Evolutionary conservation across 352 stramenopile genomes (phyloP).

Genomic region (Globisporangium radiosum): DNA sequence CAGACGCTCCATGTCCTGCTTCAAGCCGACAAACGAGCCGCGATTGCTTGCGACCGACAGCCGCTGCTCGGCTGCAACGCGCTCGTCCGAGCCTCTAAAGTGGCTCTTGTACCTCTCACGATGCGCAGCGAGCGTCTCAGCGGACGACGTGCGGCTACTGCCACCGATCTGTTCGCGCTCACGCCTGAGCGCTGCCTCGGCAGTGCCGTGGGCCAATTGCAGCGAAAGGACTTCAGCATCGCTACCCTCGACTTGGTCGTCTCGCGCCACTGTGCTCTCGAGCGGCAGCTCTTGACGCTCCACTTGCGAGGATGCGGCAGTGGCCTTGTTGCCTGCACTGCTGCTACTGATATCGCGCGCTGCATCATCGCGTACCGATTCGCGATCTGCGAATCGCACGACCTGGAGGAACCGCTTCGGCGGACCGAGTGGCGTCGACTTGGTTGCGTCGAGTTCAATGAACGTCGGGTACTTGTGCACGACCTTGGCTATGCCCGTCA

Average conservation of each 20-base stretch:
- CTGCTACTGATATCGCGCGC: too few species aligned
- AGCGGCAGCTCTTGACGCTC: too few species aligned
- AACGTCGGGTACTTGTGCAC: constrained; percentile 27
- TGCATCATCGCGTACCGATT: too few species aligned
- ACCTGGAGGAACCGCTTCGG: constrained; percentile 31
- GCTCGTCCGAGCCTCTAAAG: background rate
- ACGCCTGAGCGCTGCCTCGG: background rate
- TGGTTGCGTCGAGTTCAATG: constrained; percentile 19
- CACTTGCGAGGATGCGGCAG: too few species aligned
- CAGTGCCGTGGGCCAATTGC: too few species aligned
- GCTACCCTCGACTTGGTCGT: too few species aligned
- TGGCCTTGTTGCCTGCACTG: too few species aligned
- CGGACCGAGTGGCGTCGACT: constrained; percentile 5
- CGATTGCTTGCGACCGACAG: constrained; percentile 5
- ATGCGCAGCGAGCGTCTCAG: background rate
- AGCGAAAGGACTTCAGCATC: too few species aligned
- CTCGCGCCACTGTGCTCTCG: too few species aligned
- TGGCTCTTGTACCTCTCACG: constrained; percentile 7
- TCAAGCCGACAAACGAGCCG: constrained; percentile 25
- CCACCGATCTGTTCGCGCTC: background rate
- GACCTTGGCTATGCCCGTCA: background rate
- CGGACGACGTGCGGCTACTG: background rate
- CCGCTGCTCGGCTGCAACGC: background rate
- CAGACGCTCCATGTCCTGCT: constrained; percentile 43
- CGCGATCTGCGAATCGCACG: constrained; percentile 12